Evolutionary conservation across 129 eudicot genomes (phyloP), one percentile per base, ranked within the genome.

Genomic region (Apium graveolens): DNA sequence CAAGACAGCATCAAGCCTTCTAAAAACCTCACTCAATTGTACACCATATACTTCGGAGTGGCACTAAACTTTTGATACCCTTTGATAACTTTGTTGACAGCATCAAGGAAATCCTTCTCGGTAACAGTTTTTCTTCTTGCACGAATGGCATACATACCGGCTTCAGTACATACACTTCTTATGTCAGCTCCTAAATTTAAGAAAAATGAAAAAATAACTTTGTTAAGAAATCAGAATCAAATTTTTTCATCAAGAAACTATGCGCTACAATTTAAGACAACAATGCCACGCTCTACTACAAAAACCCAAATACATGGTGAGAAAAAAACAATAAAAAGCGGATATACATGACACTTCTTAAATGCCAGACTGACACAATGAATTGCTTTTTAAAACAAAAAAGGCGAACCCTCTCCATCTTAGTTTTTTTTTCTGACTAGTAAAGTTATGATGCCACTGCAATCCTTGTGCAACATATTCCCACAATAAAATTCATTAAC

Each of bases 61-160:
- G 98, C 98, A 76, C 97, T 91, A 82, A 94, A 94, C 88, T 94
- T 94, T 84, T 94, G 98, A 80, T 91, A 94, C 20, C 97, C 98
- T 83, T 91, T 94, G 77, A 94, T 94, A 57, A 94, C 98, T 82
- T 94, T 94, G 88, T 94, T 91, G 31, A 94, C 97, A 20, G 98
- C 98, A 84, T 94, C 98, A 45, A 91, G 93, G 60, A 94, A 94
- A 53, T 94, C 98, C 63, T 91, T 91, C 85, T 94, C 97, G 0
- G 98, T 94, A 9, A 94, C 98, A 0, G 97, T 91, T 85, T 94
- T 91, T 87, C 98, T 88, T 17, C 97, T 83, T 21, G 98, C 98
- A 29, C 98, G 83, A 53, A 94, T 91, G 8, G 98, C 98, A 72
- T 86, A 94, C 98, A 94, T 94, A 46, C 98, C 98, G 21, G 98